These are phyloP conservation scores for Mucor lusitanicus DNA, from an alignment of 371 early-diverging fungal genomes.

Conservation along the genomic window DNA sequence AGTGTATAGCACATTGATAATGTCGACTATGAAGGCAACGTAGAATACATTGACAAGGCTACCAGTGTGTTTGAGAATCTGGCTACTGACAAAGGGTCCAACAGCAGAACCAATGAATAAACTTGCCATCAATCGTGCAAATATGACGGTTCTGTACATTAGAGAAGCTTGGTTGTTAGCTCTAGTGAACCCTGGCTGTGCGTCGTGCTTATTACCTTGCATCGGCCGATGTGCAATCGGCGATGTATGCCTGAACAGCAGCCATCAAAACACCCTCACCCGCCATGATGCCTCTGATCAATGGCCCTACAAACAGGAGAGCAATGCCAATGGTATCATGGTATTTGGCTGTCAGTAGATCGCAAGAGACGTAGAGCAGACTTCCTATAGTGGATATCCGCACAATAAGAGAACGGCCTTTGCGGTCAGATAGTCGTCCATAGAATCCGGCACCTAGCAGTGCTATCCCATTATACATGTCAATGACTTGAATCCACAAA, in stretches of 20 bases:
- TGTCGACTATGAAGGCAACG: conserved; percentile 22
- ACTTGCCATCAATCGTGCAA: conserved; percentile 36
- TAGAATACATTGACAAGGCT: conserved; percentile 36
- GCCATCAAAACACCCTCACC: conserved; percentile 38
- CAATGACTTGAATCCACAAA: not conserved
- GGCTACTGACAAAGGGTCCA: conserved; percentile 27
- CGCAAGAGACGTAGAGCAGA: conserved; percentile 18
- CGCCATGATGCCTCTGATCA: conserved; percentile 41
- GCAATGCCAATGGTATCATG: conserved; percentile 31
- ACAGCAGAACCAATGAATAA: conserved; percentile 25
- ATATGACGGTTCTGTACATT: conserved; percentile 28
- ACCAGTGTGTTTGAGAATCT: conserved; percentile 23
- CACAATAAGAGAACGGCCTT: conserved; percentile 35
- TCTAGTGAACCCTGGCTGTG: too few species aligned
- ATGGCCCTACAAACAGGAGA: conserved; percentile 35
- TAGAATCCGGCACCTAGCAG: conserved; percentile 38
- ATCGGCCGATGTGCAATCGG: conserved; percentile 39
- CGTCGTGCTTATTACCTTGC: conserved; percentile 20
- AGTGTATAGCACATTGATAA: conserved; percentile 26
- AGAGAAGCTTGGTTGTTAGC: not conserved
- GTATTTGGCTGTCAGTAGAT: conserved; percentile 24
- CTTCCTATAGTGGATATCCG: conserved; percentile 28
- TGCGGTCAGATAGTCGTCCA: conserved; percentile 45
- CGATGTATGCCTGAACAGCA: conserved; percentile 42
- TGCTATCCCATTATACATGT: conserved; percentile 20